Percentiles rank a stretch among this genome's conserved stretches.
phyloP scores from a whole-genome alignment of 2,329 filamentous ascomycete species.

The Periconia macrospinosa region DNA sequence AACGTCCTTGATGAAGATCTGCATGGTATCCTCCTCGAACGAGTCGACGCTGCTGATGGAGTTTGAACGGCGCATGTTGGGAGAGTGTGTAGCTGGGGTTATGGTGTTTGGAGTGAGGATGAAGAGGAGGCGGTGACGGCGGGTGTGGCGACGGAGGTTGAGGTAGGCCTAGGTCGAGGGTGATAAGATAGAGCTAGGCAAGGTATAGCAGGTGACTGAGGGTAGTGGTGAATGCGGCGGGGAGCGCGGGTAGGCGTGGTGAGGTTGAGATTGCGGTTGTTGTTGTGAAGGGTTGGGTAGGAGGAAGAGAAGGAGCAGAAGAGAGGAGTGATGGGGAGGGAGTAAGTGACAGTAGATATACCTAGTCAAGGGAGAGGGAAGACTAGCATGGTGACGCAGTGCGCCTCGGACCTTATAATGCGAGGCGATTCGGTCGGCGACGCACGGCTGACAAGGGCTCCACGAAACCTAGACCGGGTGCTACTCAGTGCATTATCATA shows the following conservation, averaged over 20 bases:
- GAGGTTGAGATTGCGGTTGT: neutral
- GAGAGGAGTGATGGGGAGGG: neutral
- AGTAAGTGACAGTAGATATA: neutral
- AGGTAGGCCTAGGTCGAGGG: neutral
- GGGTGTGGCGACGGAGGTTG: conserved; percentile 3
- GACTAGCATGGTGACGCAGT: conserved; percentile 6
- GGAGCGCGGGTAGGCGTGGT: neutral
- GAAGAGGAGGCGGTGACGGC: neutral
- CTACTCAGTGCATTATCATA: too few relatives aligned
- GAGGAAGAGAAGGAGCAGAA: neutral
- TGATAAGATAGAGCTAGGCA: neutral
- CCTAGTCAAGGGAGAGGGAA: neutral
- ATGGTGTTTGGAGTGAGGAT: neutral
- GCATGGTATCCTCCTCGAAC: conserved; percentile 56
- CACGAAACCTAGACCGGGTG: too few relatives aligned
- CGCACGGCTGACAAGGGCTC: neutral
- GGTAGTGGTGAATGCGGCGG: neutral
- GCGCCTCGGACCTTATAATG: too few relatives aligned
- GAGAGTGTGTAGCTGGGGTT: conserved; percentile 3
- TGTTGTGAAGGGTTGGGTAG: neutral
- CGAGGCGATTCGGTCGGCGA: conserved; percentile 1
- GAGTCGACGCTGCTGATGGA: conserved; percentile 48
- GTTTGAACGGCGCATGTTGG: conserved; percentile 39
- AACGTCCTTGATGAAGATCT: conserved; percentile 64
- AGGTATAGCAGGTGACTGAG: neutral